A percentile compares a stretch with the other conserved stretches of the same genome.
Evolutionary conservation across 1,284 basidiomycete species (phyloP).

Genomic region (Chalciporus sp.): DNA sequence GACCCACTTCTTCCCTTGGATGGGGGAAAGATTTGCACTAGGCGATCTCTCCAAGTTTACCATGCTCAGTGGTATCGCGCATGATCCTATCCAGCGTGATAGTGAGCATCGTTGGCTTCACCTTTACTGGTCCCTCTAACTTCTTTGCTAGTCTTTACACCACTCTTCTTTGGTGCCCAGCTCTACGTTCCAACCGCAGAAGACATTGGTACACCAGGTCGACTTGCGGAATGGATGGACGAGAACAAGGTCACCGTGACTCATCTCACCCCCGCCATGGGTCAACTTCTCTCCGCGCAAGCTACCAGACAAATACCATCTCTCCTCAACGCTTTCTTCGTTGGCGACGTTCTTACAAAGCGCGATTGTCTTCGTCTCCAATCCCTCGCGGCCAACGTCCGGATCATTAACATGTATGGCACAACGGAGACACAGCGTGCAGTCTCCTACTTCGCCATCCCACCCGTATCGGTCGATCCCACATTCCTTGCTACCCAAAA

Average conservation of each 20-base stretch:
- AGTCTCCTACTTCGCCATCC: constrained; percentile 96
- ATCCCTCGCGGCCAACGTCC: constrained; percentile 88
- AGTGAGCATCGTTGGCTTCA: constrained; percentile 60
- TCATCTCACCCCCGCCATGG: constrained; percentile 98
- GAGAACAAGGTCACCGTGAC: constrained; percentile 89
- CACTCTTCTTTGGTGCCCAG: constrained; percentile 95
- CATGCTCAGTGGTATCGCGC: constrained; percentile 98
- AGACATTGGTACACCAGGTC: constrained; percentile 96
- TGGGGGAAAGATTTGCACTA: constrained; percentile 89
- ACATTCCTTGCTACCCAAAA: constrained; percentile 95
- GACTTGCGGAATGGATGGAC: constrained; percentile 99
- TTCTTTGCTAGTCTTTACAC: constrained; percentile 84
- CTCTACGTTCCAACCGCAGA: constrained; percentile 97
- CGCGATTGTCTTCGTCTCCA: constrained; percentile 97
- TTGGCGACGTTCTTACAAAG: constrained; percentile 99
- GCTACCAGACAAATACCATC: constrained; percentile 88
- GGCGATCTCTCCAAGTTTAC: constrained; percentile 85
- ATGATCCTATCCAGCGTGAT: constrained; percentile 98
- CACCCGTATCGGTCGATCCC: constrained; percentile 80
- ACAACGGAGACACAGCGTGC: constrained; percentile 99
- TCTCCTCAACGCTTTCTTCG: constrained; percentile 94
- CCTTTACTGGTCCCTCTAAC: constrained; percentile 7
- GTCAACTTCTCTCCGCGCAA: constrained; percentile 96
- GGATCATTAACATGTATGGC: constrained; percentile 99
- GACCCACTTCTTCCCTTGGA: constrained; percentile 99